Conservation (phyloP, 306 rosid genomes). For the Spatholobus suberectus region DNA sequence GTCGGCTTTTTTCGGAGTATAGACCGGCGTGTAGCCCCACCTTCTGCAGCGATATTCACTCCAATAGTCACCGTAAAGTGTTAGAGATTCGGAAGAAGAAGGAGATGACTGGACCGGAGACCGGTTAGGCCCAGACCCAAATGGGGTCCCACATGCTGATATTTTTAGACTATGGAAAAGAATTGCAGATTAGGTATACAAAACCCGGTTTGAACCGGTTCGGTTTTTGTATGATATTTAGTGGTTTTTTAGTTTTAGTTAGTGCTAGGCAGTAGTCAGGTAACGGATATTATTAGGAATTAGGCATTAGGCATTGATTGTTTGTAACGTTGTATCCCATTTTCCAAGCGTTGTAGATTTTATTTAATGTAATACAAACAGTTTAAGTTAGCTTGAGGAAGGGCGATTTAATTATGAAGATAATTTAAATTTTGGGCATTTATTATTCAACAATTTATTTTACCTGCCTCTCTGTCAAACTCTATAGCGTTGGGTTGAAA, state of each 20-base stretch:
- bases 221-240: constrained; percentile 37
- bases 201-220: constrained; percentile 47
- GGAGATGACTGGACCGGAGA: constrained; percentile 48
- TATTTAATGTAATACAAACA: constrained; percentile 29
- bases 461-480: background rate
- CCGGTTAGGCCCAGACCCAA: constrained; percentile 45
- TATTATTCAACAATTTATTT: too few relatives aligned
- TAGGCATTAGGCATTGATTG: constrained; percentile 44
- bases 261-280: constrained; percentile 28
- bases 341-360: constrained; percentile 33
- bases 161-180: background rate
- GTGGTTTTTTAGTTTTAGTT: constrained; percentile 12
- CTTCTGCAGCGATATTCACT: constrained; percentile 68
- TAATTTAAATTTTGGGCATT: background rate
- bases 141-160: constrained; percentile 64
- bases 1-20: constrained; percentile 90
- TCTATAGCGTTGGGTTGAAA: background rate
- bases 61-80: constrained; percentile 91
- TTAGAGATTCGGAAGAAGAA: constrained; percentile 84
- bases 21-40: constrained; percentile 99
- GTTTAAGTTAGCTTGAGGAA: constrained; percentile 25
- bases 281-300: constrained; percentile 43
- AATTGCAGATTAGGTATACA: constrained; percentile 32
- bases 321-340: constrained; percentile 39
- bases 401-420: background rate